Evolutionary conservation across 495 filamentous ascomycete genomes (phyloP).

Genomic region (Evansstolkia leycettana): DNA sequence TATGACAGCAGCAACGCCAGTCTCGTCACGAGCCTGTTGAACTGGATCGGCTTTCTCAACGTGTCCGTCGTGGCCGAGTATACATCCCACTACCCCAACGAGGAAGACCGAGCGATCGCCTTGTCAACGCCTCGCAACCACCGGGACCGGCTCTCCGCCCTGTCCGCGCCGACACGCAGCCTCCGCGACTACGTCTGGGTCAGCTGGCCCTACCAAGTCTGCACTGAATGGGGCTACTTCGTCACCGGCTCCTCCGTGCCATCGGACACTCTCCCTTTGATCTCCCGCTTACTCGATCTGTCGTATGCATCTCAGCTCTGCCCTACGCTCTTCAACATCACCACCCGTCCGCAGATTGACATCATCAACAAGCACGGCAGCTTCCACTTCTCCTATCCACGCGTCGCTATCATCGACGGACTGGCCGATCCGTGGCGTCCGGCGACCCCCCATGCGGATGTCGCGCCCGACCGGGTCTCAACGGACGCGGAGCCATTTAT

Average conservation of each 20-base stretch:
- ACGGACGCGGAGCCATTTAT: slow-evolving; percentile 50
- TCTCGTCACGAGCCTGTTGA: slow-evolving; percentile 46
- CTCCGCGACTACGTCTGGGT: slow-evolving; percentile 21
- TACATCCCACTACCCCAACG: too few relatives aligned
- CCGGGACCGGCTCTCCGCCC: too few relatives aligned
- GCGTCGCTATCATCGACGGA: slow-evolving; percentile 57
- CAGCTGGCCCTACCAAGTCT: slow-evolving; percentile 49
- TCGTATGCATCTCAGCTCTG: slow-evolving; percentile 42
- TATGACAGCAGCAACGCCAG: slow-evolving; percentile 2
- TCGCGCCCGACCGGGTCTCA: slow-evolving; percentile 29
- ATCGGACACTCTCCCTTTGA: slow-evolving; percentile 40
- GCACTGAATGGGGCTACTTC: slow-evolving; percentile 53
- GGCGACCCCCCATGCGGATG: slow-evolving; percentile 43
- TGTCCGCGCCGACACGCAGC: too few relatives aligned
- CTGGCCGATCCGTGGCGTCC: slow-evolving; percentile 56
- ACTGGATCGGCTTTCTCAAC: slow-evolving; percentile 53
- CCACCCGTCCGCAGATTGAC: slow-evolving; percentile 36
- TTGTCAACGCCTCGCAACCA: too few relatives aligned
- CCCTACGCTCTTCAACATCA: slow-evolving; percentile 50
- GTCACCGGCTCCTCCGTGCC: slow-evolving; percentile 54
- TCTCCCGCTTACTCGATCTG: slow-evolving; percentile 50
- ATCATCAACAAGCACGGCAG: slow-evolving; percentile 59
- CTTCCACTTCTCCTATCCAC: slow-evolving; percentile 48
- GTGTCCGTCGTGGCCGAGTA: slow-evolving; percentile 23
- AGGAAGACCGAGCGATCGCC: too few relatives aligned